Evolutionary conservation across 2,329 filamentous ascomycete genomes (phyloP).

Genomic region (Claviceps paspali): DNA sequence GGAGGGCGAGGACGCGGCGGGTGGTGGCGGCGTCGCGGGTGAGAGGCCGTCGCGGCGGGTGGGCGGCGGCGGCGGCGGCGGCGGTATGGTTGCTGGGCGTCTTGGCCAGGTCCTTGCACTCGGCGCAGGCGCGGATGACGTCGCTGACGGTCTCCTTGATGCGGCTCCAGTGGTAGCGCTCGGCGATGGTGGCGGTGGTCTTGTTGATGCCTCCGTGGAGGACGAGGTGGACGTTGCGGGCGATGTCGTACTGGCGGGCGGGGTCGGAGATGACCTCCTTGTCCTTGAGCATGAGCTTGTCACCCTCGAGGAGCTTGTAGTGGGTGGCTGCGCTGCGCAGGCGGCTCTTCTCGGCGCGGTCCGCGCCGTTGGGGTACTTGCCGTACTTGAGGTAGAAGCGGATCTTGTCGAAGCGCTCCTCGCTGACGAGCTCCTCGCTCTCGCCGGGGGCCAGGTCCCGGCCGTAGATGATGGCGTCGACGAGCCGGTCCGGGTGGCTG

Average conservation of each 20-base stretch:
- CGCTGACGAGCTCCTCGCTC: slow-evolving; percentile 70
- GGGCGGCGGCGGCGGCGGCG: slow-evolving; percentile 1
- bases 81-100: slow-evolving; percentile 19
- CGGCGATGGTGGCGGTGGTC: slow-evolving; percentile 84
- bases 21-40: slow-evolving; percentile 7
- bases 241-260: slow-evolving; percentile 79
- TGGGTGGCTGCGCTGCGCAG: slow-evolving; percentile 87
- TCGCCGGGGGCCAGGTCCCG: slow-evolving; percentile 42
- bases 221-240: slow-evolving; percentile 55
- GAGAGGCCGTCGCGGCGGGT: slow-evolving; percentile 1
- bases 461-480: slow-evolving; percentile 69
- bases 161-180: slow-evolving; percentile 91
- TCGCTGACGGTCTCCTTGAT: slow-evolving; percentile 96
- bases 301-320: slow-evolving; percentile 67
- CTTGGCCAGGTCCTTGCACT: slow-evolving; percentile 73
- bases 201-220: slow-evolving; percentile 95
- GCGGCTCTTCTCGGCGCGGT: slow-evolving; percentile 89
- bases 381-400: slow-evolving; percentile 91
- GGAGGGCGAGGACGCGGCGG: slow-evolving; percentile 15
- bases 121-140: slow-evolving; percentile 78
- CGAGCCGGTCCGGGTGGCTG: slow-evolving; percentile 50
- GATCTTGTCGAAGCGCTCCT: slow-evolving; percentile 98
- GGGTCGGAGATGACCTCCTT: slow-evolving; percentile 94
- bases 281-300: slow-evolving; percentile 89
- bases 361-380: slow-evolving; percentile 84